Percentiles rank a stretch among this genome's conserved stretches.
phyloP scores from a whole-genome alignment of 1,139 yeast genomes.

The Magnusiomyces suaveolens region DNA sequence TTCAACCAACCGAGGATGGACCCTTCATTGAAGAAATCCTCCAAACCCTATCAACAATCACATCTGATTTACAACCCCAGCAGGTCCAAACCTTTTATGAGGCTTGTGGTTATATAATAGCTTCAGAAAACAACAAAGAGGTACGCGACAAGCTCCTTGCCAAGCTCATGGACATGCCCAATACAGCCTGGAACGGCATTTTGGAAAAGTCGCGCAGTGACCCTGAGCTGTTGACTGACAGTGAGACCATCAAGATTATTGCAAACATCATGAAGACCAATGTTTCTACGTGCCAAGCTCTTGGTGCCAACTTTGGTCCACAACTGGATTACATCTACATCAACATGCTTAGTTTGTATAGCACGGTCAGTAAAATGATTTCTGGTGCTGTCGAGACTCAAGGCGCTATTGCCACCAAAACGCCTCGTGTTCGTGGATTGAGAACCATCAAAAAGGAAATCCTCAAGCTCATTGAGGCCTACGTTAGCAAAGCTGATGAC shows the following conservation, averaged over 20 bases:
- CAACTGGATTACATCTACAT: constrained; percentile 81
- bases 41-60: constrained; percentile 68
- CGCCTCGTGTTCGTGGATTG: constrained; percentile 90
- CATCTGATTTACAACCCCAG: constrained; percentile 90
- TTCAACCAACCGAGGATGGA: constrained; percentile 77
- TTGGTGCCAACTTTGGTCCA: constrained; percentile 85
- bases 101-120: constrained; percentile 90
- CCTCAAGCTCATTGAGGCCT: constrained; percentile 79
- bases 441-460: constrained; percentile 95
- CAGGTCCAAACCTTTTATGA: constrained; percentile 96
- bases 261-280: constrained; percentile 92
- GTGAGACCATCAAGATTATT: constrained; percentile 84
- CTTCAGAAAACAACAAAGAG: constrained; percentile 62
- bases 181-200: constrained; percentile 88
- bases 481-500: constrained; percentile 78
- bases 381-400: constrained; percentile 69
- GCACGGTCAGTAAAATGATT: constrained; percentile 84
- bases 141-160: constrained; percentile 63
- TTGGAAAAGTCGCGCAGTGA: constrained; percentile 81
- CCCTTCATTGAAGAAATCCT: constrained; percentile 91
- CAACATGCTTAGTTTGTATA: constrained; percentile 82
- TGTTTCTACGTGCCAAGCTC: constrained; percentile 83
- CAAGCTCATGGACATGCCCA: constrained; percentile 84
- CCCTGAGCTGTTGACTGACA: constrained; percentile 70
- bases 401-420: constrained; percentile 82